Conservation (phyloP, 2,329 filamentous ascomycete species). For the Neonectria coccinea region DNA sequence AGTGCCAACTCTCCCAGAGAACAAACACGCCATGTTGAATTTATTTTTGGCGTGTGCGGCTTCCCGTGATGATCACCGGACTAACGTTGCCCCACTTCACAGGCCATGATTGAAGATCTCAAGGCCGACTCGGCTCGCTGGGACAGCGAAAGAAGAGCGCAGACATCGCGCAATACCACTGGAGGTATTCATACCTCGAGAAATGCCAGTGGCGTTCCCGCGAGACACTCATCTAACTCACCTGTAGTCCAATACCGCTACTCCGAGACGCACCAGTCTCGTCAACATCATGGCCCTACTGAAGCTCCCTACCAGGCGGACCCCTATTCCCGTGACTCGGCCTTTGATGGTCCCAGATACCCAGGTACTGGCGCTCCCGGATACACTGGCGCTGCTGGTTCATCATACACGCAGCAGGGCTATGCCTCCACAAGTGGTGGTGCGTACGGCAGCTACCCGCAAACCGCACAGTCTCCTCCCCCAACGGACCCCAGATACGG, state of each 20-base stretch:
- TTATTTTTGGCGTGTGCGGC: not conserved
- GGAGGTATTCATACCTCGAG: constrained; percentile 70
- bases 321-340: constrained; percentile 54
- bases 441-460: constrained; percentile 49
- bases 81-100: constrained; percentile 33
- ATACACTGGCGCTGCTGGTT: constrained; percentile 60
- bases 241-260: constrained; percentile 68
- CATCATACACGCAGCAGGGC: constrained; percentile 48
- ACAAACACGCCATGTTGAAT: not conserved
- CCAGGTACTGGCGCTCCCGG: constrained; percentile 63
- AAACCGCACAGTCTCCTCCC: constrained; percentile 49
- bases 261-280: constrained; percentile 63
- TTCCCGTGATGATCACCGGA: not conserved
- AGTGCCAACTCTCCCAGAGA: constrained; percentile 48
- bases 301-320: constrained; percentile 52
- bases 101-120: constrained; percentile 74
- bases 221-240: constrained; percentile 69
- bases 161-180: constrained; percentile 63
- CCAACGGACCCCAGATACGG: constrained; percentile 51
- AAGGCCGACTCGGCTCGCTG: constrained; percentile 72
- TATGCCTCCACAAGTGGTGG: constrained; percentile 49
- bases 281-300: constrained; percentile 62
- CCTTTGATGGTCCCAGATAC: constrained; percentile 60
- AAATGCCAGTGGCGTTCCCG: constrained; percentile 60
- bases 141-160: constrained; percentile 70